These are phyloP conservation scores for Colletotrichum eremochloae DNA, from an alignment of 2,329 filamentous ascomycete species.

Conservation along the genomic window DNA sequence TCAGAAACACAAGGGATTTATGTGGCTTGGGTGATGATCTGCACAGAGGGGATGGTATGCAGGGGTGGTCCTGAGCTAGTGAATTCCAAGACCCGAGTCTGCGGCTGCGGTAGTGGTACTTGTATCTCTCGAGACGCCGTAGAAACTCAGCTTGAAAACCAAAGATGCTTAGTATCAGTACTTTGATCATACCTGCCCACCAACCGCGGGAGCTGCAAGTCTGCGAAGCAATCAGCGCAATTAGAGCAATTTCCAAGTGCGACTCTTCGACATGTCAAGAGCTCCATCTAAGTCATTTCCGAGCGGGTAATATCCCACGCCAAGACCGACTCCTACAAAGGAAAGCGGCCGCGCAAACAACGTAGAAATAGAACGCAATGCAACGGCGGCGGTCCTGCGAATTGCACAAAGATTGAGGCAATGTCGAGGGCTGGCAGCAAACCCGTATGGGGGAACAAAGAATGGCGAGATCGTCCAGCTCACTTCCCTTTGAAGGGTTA, in stretches of 20 bases:
- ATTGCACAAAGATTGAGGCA: conserved; percentile 25
- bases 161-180: background rate
- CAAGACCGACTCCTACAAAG: conserved; percentile 2
- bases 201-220: conserved; percentile 1
- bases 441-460: conserved; percentile 27
- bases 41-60: conserved; percentile 29
- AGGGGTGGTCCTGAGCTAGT: conserved; percentile 28
- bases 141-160: no score
- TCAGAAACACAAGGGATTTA: conserved; percentile 22
- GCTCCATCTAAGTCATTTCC: conserved; percentile 1
- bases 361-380: conserved; percentile 5
- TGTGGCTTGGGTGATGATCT: conserved; percentile 41
- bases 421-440: conserved; percentile 23
- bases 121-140: background rate
- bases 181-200: conserved; percentile 1
- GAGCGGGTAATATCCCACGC: conserved; percentile 6
- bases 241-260: background rate
- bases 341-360: conserved; percentile 26
- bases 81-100: conserved; percentile 22
- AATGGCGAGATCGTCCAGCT: conserved; percentile 1
- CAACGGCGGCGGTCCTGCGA: conserved; percentile 13
- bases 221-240: conserved; percentile 1
- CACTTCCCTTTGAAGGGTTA: conserved; percentile 4
- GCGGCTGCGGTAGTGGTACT: conserved; percentile 24
- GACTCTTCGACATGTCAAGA: conserved; percentile 6